These are phyloP conservation scores for Guadua angustifolia DNA, from an alignment of 176 grass and related monocot genomes.

Conservation along the genomic window DNA sequence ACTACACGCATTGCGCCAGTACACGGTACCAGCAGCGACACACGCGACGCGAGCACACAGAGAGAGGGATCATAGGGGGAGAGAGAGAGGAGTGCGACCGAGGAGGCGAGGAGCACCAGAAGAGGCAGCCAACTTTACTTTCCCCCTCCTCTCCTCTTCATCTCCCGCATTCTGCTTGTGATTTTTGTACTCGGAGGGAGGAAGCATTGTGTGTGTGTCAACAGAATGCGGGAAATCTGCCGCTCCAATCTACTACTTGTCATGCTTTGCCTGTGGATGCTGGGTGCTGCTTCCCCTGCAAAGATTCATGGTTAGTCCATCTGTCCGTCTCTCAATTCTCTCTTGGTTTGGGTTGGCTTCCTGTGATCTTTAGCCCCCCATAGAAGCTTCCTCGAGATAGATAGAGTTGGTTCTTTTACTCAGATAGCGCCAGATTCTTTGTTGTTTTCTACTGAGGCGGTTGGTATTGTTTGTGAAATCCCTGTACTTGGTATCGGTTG, in stretches of 20 bases:
- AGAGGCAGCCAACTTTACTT: neutral
- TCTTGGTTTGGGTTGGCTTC: neutral
- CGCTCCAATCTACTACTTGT: neutral
- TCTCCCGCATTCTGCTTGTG: neutral
- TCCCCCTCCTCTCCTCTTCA: neutral
- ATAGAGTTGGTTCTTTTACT: neutral
- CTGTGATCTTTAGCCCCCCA: neutral
- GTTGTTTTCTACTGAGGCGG: too few relatives aligned
- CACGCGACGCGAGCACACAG: neutral
- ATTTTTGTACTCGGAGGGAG: neutral
- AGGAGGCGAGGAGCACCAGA: neutral
- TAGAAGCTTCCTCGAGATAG: neutral
- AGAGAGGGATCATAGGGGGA: neutral
- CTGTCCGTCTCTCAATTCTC: neutral
- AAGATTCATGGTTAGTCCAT: slow-evolving; percentile 38
- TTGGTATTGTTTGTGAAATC: neutral
- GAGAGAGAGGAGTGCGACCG: neutral
- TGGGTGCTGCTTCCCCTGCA: slow-evolving; percentile 14
- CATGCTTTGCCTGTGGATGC: slow-evolving; percentile 9
- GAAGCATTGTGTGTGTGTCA: neutral
- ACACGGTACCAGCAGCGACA: too few relatives aligned
- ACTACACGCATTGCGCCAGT: neutral
- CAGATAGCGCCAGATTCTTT: too few relatives aligned
- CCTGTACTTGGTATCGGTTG: neutral
- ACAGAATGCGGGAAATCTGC: slow-evolving; percentile 30